These are phyloP conservation scores for Ceriops decandra DNA, from an alignment of 345 rosid species.

Conservation along the genomic window DNA sequence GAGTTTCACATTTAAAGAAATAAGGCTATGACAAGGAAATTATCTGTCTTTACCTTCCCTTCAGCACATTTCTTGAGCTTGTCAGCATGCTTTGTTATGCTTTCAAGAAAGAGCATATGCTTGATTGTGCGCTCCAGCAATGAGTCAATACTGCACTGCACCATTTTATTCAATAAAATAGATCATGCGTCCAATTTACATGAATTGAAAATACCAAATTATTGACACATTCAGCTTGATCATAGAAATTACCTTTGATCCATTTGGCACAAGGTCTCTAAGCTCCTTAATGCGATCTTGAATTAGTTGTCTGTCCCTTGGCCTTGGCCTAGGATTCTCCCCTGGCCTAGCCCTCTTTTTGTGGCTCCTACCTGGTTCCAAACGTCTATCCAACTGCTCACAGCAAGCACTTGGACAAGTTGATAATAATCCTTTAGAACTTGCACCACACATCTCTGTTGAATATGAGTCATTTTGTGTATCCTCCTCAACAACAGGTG, in stretches of 20 bases:
- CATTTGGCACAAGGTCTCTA: conserved; percentile 91
- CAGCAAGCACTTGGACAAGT: conserved; percentile 59
- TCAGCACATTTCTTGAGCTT: conserved; percentile 72
- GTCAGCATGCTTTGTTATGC: conserved; percentile 82
- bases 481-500: conserved; percentile 39
- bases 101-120: conserved; percentile 84
- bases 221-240: conserved; percentile 4
- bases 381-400: conserved; percentile 59
- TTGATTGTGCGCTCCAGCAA: conserved; percentile 91
- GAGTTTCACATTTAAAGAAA: conserved; percentile 9
- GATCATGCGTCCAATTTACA: conserved; percentile 4
- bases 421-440: conserved; percentile 69
- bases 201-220: conserved; percentile 2
- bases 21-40: background rate
- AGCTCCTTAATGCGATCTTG: conserved; percentile 97
- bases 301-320: conserved; percentile 95
- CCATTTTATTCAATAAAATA: conserved; percentile 32
- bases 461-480: conserved; percentile 41
- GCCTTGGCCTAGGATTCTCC: conserved; percentile 87
- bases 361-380: conserved; percentile 58
- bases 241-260: conserved; percentile 71
- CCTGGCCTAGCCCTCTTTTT: conserved; percentile 81
- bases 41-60: conserved; percentile 46
- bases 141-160: conserved; percentile 97
- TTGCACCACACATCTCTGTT: conserved; percentile 51